Percentiles rank a stretch among this genome's conserved stretches.
phyloP scores from a whole-genome alignment of 2,329 filamentous ascomycete genomes.

The Cercospora sp. region DNA sequence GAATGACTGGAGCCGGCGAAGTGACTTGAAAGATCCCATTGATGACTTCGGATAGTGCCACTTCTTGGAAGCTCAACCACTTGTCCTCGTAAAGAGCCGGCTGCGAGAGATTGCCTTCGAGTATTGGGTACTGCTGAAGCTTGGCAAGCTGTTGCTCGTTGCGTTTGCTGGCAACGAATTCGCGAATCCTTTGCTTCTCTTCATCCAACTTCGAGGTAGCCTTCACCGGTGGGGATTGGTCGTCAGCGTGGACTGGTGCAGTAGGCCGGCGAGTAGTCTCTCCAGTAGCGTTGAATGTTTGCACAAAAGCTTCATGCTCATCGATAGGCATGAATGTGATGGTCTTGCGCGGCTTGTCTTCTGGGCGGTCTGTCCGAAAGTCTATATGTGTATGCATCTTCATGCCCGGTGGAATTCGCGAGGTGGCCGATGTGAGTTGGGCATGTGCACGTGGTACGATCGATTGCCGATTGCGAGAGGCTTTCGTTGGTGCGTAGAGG shows the following conservation, averaged over 20 bases:
- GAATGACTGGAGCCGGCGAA: conserved; percentile 25
- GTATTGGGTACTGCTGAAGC: conserved; percentile 50
- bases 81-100: conserved; percentile 63
- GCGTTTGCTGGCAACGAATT: conserved; percentile 24
- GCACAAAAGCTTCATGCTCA: not conserved
- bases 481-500: conserved; percentile 29
- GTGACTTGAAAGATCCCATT: conserved; percentile 56
- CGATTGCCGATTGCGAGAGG: conserved; percentile 28
- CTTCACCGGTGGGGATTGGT: not conserved
- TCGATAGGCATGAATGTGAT: not conserved
- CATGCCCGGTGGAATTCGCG: conserved; percentile 3
- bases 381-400: not conserved
- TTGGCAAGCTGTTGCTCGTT: conserved; percentile 22
- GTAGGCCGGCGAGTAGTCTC: not conserved
- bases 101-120: conserved; percentile 56
- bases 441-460: conserved; percentile 17
- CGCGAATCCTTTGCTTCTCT: conserved; percentile 19
- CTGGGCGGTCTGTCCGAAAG: not conserved
- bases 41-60: conserved; percentile 60
- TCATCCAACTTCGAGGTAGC: not conserved
- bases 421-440: not conserved
- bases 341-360: conserved; percentile 1
- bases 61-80: conserved; percentile 64
- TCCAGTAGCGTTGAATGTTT: not conserved
- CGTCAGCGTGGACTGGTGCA: not conserved